Evolutionary conservation across 208 protist species (phyloP).

Genomic region (Trypanosoma brucei): DNA sequence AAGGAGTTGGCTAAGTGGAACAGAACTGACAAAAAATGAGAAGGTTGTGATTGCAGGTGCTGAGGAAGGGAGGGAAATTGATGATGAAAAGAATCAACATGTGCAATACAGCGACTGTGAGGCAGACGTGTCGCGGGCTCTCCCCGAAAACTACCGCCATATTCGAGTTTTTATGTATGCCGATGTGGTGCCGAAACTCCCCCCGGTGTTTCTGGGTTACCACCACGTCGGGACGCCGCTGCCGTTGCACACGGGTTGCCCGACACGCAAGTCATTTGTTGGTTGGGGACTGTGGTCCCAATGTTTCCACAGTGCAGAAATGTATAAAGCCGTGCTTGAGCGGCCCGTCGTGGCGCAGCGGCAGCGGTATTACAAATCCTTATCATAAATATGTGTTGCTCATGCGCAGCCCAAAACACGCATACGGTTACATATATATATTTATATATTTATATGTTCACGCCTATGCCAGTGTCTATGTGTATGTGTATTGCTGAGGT

Average conservation of each 20-base stretch:
- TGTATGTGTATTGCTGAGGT: too few relatives aligned
- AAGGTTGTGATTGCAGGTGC: background rate
- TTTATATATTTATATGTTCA: too few relatives aligned
- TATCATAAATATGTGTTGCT: background rate
- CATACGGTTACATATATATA: too few relatives aligned
- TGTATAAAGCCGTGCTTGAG: slow-evolving; percentile 45
- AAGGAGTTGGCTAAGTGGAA: background rate
- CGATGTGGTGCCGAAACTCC: slow-evolving; percentile 48
- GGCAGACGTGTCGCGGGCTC: background rate
- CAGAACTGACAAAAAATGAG: background rate
- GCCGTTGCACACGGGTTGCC: slow-evolving; percentile 55
- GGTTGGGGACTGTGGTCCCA: slow-evolving; percentile 52
- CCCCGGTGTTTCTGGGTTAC: slow-evolving; percentile 42
- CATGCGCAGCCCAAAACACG: background rate
- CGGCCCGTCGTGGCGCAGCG: slow-evolving; percentile 46
- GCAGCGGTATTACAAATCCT: slow-evolving; percentile 28
- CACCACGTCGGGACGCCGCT: slow-evolving; percentile 49
- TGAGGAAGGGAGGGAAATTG: slow-evolving; percentile 18
- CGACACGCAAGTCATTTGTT: slow-evolving; percentile 37
- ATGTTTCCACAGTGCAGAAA: slow-evolving; percentile 55
- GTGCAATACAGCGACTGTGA: too few relatives aligned
- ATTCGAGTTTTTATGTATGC: slow-evolving; percentile 52
- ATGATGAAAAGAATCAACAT: background rate
- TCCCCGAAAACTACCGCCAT: slow-evolving; percentile 50
- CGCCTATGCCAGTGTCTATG: too few relatives aligned